Evolutionary conservation across 2,329 filamentous ascomycete genomes (phyloP), one percentile per base, ranked within the genome.

Genomic region (Aspergillus tubingensis): DNA sequence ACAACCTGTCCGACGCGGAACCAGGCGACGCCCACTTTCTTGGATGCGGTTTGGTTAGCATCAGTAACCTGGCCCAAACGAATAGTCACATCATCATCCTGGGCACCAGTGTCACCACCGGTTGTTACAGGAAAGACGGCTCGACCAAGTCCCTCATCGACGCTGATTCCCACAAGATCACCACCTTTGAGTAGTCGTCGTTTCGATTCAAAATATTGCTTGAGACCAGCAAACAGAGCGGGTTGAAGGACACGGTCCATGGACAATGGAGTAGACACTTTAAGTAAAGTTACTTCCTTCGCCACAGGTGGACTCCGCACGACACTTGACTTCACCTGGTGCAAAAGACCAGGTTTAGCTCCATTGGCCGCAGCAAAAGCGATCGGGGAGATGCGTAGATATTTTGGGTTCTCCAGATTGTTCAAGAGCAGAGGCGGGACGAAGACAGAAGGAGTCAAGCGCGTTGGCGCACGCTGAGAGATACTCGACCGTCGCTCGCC

Each of bases 211-310:
- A 99, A 97, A 72, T 97, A 89, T 41, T 87, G 87, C 74, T 97
- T 97, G 44, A 99, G 77, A 0, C 91, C 92, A 17, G 91, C 88
- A 67, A 98, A 88, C 4, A 98, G 84, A 4, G 91, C 91, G 6
- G 91, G 91, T 72, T 98, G 93, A 8, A 96, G 85, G 1, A 90
- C 85, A 49, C 91, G 85, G 70, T 98, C 94, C 3, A 91, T 93
- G 0, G 93, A 94, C 7, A 95, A 82, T 0, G 95, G 95, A 0
- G 93, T 96, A 10, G 92, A 89, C 44, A 99, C 87, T 68, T 96
- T 95, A 50, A 94, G 85, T 43, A 99, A 81, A 0, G 91, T 96
- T 56, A 98, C 91, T 70, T 97, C 93, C 66, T 86, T 88, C 0
- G 87, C 87, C 38, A 83, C 75, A 17, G 87, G 87, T 3, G 87